These are phyloP conservation scores for Fonsecaea pedrosoi DNA, from an alignment of 2,329 filamentous ascomycete species.

Conservation along the genomic window DNA sequence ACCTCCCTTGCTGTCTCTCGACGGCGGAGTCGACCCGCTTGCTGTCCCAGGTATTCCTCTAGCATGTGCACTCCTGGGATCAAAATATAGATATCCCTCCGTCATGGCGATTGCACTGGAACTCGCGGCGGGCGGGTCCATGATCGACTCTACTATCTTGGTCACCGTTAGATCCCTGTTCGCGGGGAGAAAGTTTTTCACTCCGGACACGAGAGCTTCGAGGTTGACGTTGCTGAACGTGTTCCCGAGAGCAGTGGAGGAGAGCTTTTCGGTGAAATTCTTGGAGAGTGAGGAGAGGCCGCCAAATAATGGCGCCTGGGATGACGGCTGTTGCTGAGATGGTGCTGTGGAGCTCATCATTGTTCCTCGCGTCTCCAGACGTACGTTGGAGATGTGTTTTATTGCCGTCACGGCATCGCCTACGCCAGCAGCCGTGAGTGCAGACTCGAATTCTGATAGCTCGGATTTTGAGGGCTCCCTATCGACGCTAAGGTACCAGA, in stretches of 20 bases:
- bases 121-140: slow-evolving; percentile 90
- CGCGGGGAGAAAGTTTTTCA: slow-evolving; percentile 96
- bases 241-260: slow-evolving; percentile 81
- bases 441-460: slow-evolving; percentile 84
- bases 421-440: slow-evolving; percentile 73
- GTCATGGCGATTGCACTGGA: slow-evolving; percentile 95
- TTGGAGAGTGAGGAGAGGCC: slow-evolving; percentile 92
- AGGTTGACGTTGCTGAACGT: slow-evolving; percentile 84
- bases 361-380: slow-evolving; percentile 95
- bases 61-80: slow-evolving; percentile 90
- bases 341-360: slow-evolving; percentile 85
- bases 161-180: slow-evolving; percentile 96
- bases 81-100: slow-evolving; percentile 96
- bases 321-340: slow-evolving; percentile 63
- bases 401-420: slow-evolving; percentile 75
- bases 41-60: slow-evolving; percentile 78
- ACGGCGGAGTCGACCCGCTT: slow-evolving; percentile 68
- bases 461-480: slow-evolving; percentile 83
- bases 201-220: slow-evolving; percentile 90
- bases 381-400: slow-evolving; percentile 86
- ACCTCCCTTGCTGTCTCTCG: slow-evolving; percentile 37
- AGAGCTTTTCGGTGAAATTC: slow-evolving; percentile 89
- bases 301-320: slow-evolving; percentile 77
- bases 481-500: slow-evolving; percentile 95
- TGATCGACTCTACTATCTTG: slow-evolving; percentile 96